A percentile compares a stretch with the other conserved stretches of the same genome.
Conservation (phyloP, 148 eudicot species). For the Rhododendron ferrugineum region DNA sequence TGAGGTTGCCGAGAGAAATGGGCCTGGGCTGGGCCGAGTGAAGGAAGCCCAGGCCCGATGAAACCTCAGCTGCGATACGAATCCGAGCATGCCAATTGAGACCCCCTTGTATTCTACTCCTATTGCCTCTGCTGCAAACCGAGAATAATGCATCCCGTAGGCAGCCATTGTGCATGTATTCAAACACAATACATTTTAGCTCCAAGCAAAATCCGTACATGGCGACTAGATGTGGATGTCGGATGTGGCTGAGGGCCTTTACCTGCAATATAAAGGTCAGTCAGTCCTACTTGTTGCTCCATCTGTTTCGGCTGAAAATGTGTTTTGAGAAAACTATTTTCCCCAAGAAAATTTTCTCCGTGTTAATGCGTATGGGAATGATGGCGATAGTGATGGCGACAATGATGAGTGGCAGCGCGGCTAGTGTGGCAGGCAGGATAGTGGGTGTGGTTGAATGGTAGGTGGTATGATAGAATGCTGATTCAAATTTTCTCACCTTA, state of each 20-base stretch:
- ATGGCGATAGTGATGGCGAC: not conserved
- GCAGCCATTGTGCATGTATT: constrained; percentile 71
- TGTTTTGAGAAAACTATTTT: not conserved
- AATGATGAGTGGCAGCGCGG: not conserved
- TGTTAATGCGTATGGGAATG: not conserved
- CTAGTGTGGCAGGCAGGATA: not conserved
- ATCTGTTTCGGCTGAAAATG: not conserved
- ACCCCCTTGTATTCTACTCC: constrained; percentile 21
- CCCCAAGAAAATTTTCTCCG: not conserved
- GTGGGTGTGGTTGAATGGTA: not conserved
- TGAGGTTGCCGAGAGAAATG: constrained; percentile 44
- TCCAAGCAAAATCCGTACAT: constrained; percentile 62
- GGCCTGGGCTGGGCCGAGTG: constrained; percentile 52
- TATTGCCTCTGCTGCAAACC: constrained; percentile 8
- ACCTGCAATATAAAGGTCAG: constrained; percentile 38
- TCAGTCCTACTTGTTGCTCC: not conserved
- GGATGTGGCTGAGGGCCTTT: constrained; percentile 36
- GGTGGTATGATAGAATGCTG: not conserved
- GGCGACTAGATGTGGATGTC: constrained; percentile 52
- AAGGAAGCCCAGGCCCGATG: constrained; percentile 56
- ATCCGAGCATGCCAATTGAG: constrained; percentile 60
- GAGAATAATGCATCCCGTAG: constrained; percentile 54
- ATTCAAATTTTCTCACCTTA: not conserved
- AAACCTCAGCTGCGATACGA: constrained; percentile 58
- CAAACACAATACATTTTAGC: constrained; percentile 60